Evolutionary conservation across 768 basidiomycete species (phyloP).

Genomic region (Cystofilobasidium capitatum): DNA sequence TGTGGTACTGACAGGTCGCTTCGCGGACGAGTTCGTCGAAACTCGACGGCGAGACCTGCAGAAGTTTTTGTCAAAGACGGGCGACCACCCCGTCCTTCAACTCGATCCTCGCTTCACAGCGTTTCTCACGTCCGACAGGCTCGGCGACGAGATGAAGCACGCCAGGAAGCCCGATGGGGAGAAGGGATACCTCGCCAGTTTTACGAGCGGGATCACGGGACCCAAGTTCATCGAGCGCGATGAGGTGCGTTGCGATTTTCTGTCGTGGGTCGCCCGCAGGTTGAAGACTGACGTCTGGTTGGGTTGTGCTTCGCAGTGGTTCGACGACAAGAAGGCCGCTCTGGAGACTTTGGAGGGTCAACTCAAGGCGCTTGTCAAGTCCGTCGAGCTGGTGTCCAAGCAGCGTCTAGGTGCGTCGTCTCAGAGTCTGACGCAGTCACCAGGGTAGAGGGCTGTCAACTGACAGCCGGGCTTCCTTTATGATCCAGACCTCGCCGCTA

Average conservation of each 20-base stretch:
- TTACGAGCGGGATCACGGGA: slow-evolving; percentile 69
- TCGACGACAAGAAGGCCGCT: slow-evolving; percentile 72
- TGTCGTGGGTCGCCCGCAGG: neutral
- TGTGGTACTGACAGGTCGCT: slow-evolving; percentile 48
- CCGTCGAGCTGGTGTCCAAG: slow-evolving; percentile 75
- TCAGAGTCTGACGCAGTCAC: neutral
- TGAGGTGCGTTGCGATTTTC: slow-evolving; percentile 47
- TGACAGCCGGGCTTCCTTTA: neutral
- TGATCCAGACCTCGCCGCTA: slow-evolving; percentile 54
- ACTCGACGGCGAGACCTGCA: slow-evolving; percentile 75
- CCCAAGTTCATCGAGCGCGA: slow-evolving; percentile 81
- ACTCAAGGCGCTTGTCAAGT: slow-evolving; percentile 71
- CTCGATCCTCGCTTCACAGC: slow-evolving; percentile 79
- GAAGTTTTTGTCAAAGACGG: slow-evolving; percentile 84
- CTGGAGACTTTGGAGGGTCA: slow-evolving; percentile 86
- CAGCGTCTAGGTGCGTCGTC: slow-evolving; percentile 56
- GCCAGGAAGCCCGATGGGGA: slow-evolving; percentile 48
- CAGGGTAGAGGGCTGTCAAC: neutral
- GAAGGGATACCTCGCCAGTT: slow-evolving; percentile 64
- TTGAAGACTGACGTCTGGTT: neutral
- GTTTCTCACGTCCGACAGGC: slow-evolving; percentile 88
- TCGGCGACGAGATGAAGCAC: slow-evolving; percentile 76
- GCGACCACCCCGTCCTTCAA: slow-evolving; percentile 78
- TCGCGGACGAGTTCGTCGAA: slow-evolving; percentile 82
- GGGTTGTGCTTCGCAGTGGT: slow-evolving; percentile 57